phyloP scores from a whole-genome alignment of 192 early-diverging fungal species.

The Umbelopsis sp. region DNA sequence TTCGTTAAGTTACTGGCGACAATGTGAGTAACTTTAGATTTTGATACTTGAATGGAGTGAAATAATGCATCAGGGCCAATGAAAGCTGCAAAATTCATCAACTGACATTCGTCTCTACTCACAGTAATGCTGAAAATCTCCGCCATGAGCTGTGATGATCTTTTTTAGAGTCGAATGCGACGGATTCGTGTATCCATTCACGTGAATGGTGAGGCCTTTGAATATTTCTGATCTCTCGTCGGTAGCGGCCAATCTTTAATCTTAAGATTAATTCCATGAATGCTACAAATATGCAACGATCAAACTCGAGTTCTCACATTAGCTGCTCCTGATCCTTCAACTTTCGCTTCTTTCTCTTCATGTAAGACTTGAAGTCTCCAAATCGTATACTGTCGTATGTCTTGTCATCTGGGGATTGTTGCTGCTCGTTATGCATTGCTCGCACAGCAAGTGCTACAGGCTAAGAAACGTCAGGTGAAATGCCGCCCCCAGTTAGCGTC shows the following conservation, averaged over 20 bases:
- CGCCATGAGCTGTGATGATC: conserved; percentile 59
- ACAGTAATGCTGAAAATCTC: conserved; percentile 46
- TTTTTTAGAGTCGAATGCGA: conserved; percentile 49
- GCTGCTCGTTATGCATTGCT: neutral
- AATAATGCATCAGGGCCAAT: neutral
- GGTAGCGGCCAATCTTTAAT: conserved; percentile 19
- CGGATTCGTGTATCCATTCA: conserved; percentile 74
- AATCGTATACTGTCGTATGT: conserved; percentile 48
- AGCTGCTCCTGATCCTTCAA: conserved; percentile 49
- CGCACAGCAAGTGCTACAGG: neutral
- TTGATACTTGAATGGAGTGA: conserved; percentile 47
- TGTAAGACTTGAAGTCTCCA: conserved; percentile 52
- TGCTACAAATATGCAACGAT: neutral
- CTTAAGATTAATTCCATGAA: neutral
- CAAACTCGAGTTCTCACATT: conserved; percentile 28
- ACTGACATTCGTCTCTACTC: neutral
- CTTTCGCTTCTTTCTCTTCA: conserved; percentile 51
- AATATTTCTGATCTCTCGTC: conserved; percentile 38
- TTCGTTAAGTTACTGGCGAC: conserved; percentile 66
- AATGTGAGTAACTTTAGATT: conserved; percentile 66
- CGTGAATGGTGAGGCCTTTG: conserved; percentile 51
- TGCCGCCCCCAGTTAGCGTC: neutral
- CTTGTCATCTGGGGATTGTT: conserved; percentile 28
- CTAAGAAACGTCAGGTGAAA: neutral
- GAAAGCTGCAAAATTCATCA: neutral